Base-by-base conservation (phyloP, 2,329 filamentous ascomycete species). In the Botrytis byssoidea region DNA sequence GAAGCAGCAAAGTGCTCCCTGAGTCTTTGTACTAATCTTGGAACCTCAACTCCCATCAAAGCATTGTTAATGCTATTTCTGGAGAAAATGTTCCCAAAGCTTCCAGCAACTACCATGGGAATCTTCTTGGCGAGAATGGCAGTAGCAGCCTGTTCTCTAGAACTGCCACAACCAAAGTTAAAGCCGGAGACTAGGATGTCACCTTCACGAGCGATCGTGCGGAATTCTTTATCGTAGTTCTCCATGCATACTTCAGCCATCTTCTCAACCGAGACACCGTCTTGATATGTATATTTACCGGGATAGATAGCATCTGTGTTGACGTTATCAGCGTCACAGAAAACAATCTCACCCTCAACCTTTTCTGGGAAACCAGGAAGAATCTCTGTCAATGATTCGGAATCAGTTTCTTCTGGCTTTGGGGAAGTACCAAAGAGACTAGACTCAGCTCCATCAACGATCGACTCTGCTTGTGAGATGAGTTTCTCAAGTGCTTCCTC, bases 241-340 rank as follows among this genome's bases (percentile, higher is more conserved):
- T 92, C 88, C 94, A 98, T 98, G 83, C 92, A 95, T 0, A 95
- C 94, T 77, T 92, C 85, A 0, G 94, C 93, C 95, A 98, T 98
- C 73, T 89, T 89, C 75, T 93, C 91, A 0, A 83, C 85, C 0
- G 92, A 84, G 1, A 98, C 86, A 79, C 93, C 88, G 80, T 98
- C 95, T 81, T 97, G 93, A 83, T 98, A 98, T 0, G 95, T 98
- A 82, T 93, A 94, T 81, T 95, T 94, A 7, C 93, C 94, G 0
- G 94, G 92, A 82, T 98, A 98, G 81, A 98, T 97, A 71, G 88
- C 91, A 80, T 98, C 95, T 0, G 95, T 98, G 83, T 96, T 93
- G 81, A 98, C 89, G 83, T 97, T 97, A 81, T 94, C 92, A 0
- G 88, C 89, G 79, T 97, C 93, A 80, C 89, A 93, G 83, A 96